Percentiles rank a stretch among this genome's conserved stretches.
Conservation (phyloP, 78 protist genomes). For the Pelomyxa schiedti region DNA sequence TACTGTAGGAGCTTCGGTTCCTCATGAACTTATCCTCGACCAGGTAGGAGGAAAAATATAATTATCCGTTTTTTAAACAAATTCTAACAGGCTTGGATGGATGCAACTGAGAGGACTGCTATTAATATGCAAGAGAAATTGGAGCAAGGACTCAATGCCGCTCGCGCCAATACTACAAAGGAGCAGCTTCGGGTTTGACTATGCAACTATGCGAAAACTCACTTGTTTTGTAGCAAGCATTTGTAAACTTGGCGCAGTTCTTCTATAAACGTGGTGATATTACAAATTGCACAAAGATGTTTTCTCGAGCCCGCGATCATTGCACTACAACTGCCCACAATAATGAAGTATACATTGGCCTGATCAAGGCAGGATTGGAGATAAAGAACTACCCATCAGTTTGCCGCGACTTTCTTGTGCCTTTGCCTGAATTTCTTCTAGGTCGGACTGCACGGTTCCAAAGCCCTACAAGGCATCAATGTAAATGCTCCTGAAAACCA, state of each 20-base stretch:
- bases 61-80: too few relatives aligned
- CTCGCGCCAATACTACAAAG: too few relatives aligned
- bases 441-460: not conserved
- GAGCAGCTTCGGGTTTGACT: too few relatives aligned
- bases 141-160: too few relatives aligned
- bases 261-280: conserved; percentile 37
- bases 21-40: too few relatives aligned
- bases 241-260: not conserved
- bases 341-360: conserved; percentile 23
- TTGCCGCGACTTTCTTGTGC: not conserved
- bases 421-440: not conserved
- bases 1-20: too few relatives aligned
- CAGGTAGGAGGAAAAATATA: too few relatives aligned
- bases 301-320: conserved; percentile 46
- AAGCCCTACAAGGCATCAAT: not conserved
- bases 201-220: too few relatives aligned
- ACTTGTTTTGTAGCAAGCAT: not conserved
- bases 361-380: conserved; percentile 2
- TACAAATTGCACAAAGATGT: conserved; percentile 23
- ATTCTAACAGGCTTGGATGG: too few relatives aligned
- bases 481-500: not conserved
- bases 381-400: conserved; percentile 21
- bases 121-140: too few relatives aligned
- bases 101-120: too few relatives aligned
- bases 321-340: conserved; percentile 23